Evolutionary conservation across 1,139 yeast species (phyloP), one percentile per base, ranked within the genome.

Genomic region (Suhomyces bribrorum): DNA sequence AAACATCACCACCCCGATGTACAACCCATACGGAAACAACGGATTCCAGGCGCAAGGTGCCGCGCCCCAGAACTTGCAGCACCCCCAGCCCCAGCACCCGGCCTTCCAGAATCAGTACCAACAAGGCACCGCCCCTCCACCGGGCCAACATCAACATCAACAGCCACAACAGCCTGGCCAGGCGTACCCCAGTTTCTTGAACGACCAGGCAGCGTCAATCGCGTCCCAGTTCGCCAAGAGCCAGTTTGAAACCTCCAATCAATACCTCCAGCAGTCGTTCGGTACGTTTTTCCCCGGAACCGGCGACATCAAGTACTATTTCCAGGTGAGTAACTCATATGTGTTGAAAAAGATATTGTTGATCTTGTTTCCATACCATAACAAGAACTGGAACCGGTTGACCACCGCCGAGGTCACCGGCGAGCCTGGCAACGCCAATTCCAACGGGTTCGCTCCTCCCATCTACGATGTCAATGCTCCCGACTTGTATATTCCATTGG

Each of bases 401-500:
- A 65, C 79, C 54, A 76, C 74, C 52, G 48, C 71, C 56, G 69
- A 62, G 29, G 50, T 48, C 36, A 60, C 67, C 9, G 60, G 59
- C 1, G 60, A 54, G 11, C 68, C 59, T 48, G 66, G 66, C 24
- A 47, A 52, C n/a, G 52, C 60, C 4, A 47, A 47, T 13, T n/a
- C n/a, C 8, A 61, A 62, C 14, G 59, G 56, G 12, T 87, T 73
- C 57, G 84, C 86, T 1, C 81, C 86, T 5, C 95, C 96, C 8
- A 61, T 76, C 26, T 85, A 81, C 46, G 98, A 94, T 59, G 73
- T 86, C 45, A 94, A 94, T 58, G 95, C 97, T 0, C 98, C 98
- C 2, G 99, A 94, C 61, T 77, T 92, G 71, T 94, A 94, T 61
- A 87, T 94, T 40, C 99, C 99, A 5, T 66, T 86, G 47, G 89